Percentiles rank a stretch among this genome's conserved stretches.
These are phyloP conservation scores for Graphilbum fragrans DNA, from an alignment of 2,329 filamentous ascomycete species.

Conservation along the genomic window DNA sequence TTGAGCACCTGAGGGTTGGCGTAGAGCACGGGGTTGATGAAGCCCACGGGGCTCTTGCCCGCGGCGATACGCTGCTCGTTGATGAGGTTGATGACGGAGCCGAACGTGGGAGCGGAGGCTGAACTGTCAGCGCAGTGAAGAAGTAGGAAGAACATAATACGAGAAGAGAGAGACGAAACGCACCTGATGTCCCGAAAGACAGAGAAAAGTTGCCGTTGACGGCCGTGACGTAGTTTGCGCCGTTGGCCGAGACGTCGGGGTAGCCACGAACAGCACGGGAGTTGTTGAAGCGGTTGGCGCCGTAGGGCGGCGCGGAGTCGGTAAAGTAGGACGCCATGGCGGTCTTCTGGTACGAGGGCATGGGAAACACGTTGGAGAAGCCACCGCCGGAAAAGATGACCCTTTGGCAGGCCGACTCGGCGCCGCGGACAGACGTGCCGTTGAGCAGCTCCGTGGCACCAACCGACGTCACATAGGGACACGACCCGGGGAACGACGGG, in stretches of 20 bases:
- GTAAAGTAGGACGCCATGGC: conserved; percentile 11
- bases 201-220: conserved; percentile 27
- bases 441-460: conserved; percentile 34
- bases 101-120: conserved; percentile 39
- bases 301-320: conserved; percentile 27
- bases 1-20: conserved; percentile 17
- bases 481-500: conserved; percentile 31
- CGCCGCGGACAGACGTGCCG: conserved; percentile 21
- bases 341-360: conserved; percentile 26
- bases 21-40: conserved; percentile 20
- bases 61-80: conserved; percentile 47
- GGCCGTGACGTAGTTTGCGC: conserved; percentile 24
- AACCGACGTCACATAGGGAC: conserved; percentile 37
- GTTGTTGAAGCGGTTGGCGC: conserved; percentile 23
- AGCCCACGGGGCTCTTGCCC: conserved; percentile 27
- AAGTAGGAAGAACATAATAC: background rate
- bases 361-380: conserved; percentile 31
- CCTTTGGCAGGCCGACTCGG: conserved; percentile 32
- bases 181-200: conserved; percentile 34
- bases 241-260: conserved; percentile 15
- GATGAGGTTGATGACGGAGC: conserved; percentile 45
- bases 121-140: no score
- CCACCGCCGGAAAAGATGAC: conserved; percentile 32
- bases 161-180: conserved; percentile 2
- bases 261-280: conserved; percentile 23